These are phyloP conservation scores for Cladosporium sp. DNA, from an alignment of 2,329 filamentous ascomycete genomes.

Conservation along the genomic window DNA sequence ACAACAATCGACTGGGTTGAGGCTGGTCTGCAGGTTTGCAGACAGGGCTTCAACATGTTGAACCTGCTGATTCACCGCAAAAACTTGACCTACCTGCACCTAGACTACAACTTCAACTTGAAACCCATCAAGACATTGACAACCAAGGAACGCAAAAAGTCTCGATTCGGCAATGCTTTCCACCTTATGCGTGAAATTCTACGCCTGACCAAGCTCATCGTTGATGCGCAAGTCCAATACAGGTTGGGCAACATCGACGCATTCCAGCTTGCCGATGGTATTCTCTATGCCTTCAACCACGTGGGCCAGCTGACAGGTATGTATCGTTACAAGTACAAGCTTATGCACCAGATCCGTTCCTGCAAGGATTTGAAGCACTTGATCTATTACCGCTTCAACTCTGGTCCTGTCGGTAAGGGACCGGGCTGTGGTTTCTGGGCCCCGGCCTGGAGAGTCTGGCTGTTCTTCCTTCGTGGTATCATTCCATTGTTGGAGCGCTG, in stretches of 20 bases:
- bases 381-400: slow-evolving; percentile 99
- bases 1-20: slow-evolving; percentile 99
- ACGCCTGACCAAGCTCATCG: slow-evolving; percentile 92
- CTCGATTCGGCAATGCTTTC: slow-evolving; percentile 97
- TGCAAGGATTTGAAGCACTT: slow-evolving; percentile 99
- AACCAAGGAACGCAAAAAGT: slow-evolving; percentile 99
- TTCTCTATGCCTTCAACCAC: slow-evolving; percentile 99
- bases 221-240: slow-evolving; percentile 98
- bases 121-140: slow-evolving; percentile 99
- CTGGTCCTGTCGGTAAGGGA: slow-evolving; percentile 92
- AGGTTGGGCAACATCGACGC: slow-evolving; percentile 97
- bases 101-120: slow-evolving; percentile 99
- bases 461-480: slow-evolving; percentile 99
- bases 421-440: slow-evolving; percentile 99
- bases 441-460: slow-evolving; percentile 96
- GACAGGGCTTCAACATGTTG: slow-evolving; percentile 98
- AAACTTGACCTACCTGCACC: slow-evolving; percentile 95
- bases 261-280: slow-evolving; percentile 96
- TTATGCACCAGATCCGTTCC: slow-evolving; percentile 99
- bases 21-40: slow-evolving; percentile 94
- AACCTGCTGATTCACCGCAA: slow-evolving; percentile 97
- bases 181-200: slow-evolving; percentile 98
- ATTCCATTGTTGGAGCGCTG: slow-evolving; percentile 95
- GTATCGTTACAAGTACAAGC: slow-evolving; percentile 99
- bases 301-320: slow-evolving; percentile 97